Evolutionary conservation across 192 early-diverging fungal genomes (phyloP), one percentile per base, ranked within the genome.

Genomic region (Mortierella hygrophila): DNA sequence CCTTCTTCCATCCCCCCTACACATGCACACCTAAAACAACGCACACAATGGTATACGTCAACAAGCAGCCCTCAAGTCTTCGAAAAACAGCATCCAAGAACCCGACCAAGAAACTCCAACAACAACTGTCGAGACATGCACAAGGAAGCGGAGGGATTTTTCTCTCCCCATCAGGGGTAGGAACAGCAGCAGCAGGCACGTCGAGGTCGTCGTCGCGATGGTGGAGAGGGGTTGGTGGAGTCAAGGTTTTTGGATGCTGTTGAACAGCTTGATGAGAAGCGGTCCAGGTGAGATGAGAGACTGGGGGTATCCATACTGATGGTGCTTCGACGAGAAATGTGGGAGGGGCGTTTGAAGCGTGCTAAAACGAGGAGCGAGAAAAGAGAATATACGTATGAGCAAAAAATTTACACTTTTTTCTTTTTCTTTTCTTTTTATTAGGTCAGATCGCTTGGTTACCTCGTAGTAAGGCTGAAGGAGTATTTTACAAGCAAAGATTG

Each of bases 231-330:
- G 16, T 69, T 79, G 42, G 90, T 88, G 88, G 84, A 90, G 37
- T 80, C 88, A 26, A 78, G 89, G 46, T 52, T 93, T 44, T 77
- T 90, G 57, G 87, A 93, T 55, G 87, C 83, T 37, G 87, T 93
- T 73, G 90, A 91, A 55, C 81, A 91, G 37, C 74, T 93, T 18
- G 80, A 80, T 75, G 90, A 90, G 55, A 93, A 88, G 70, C 84
- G 92, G 47, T 81, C 90, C 23, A 93, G 92, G 92, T 91, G 89
- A 74, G 38, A 35, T 37, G 32, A 41, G 41, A 18, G 29, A 68
- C 11, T 35, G 52, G 21, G 52, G 11, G 52, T 20, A 21, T 54
- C 38, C 4, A 4, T 38, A 38, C 38, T 4, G 38, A 38, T 38
- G 38, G 38, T 38, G 38, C 38, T 38, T 38, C 38, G 38, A n/a